Base-by-base conservation (phyloP, 2,329 filamentous ascomycete genomes). In the Raffaelea albimanens region DNA sequence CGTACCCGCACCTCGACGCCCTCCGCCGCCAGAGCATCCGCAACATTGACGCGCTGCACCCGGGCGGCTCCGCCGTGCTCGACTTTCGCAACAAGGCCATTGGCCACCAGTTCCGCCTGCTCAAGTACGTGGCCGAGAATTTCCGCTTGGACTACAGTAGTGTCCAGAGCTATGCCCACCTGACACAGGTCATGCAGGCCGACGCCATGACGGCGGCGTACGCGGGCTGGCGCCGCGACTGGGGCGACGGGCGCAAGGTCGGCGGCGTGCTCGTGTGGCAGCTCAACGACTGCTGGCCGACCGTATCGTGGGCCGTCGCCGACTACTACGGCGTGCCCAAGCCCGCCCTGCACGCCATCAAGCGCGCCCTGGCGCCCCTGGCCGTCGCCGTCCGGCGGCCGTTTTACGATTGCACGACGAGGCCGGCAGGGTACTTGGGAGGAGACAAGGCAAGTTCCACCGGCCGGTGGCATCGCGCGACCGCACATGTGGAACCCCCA, bases 41-140 rank as follows among this genome's bases (percentile, higher is more conserved):
- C 2, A 55, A 66, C 9, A 61, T 64, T 19, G 62, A 66, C 39
- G 74, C 83, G 48, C 70, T 78, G 31, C 68, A 75, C 33, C 78
- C 83, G 1, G 82, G 7, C 25, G 7, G 87, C 52, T 88, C 82
- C 8, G 77, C 78, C 49, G 82, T 82, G 50, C 69, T 89, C 34
- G 85, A 89, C 56, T 88, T 87, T 58, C 85, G 87, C 65, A 89
- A 89, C 66, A 89, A 90, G 61, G 86, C 86, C 14, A 78, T 83
- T 50, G 79, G 82, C 2, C 82, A 87, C 57, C 82, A 87, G 62
- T 71, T 83, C 31, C 70, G 83, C 33, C 76, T 89, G 48, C 79
- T 82, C 10, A 77, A 81, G 0, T 89, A 89, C 57, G 66, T 88
- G 5, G 76, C 82, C 11, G 84, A 88, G 60, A 89, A 88, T 63